Evolutionary conservation across 1,284 basidiomycete genomes (phyloP).

Genomic region (Laetiporus sulphureus): DNA sequence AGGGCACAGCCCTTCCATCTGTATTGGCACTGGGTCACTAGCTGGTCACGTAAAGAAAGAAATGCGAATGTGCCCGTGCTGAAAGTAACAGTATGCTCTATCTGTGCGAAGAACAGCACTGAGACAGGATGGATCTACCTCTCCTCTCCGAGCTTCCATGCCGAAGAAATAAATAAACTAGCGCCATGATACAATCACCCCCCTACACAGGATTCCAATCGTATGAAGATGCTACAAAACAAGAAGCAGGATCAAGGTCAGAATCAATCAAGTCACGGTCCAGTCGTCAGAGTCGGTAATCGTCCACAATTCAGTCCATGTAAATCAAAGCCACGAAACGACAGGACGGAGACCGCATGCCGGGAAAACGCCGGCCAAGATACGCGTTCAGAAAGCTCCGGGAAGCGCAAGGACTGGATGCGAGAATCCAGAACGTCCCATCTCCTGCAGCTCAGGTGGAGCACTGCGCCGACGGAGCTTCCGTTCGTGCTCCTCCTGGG

Average conservation of each 20-base stretch:
- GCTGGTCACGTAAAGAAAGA: slow-evolving; percentile 3
- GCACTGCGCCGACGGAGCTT: slow-evolving; percentile 31
- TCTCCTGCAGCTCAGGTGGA: slow-evolving; percentile 31
- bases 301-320: slow-evolving; percentile 6
- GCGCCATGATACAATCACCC: slow-evolving; percentile 17
- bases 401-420: slow-evolving; percentile 31
- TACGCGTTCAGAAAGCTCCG: slow-evolving; percentile 31
- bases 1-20: slow-evolving; percentile 24
- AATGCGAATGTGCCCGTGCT: too few relatives aligned
- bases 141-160: slow-evolving; percentile 12
- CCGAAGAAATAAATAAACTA: slow-evolving; percentile 13
- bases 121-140: slow-evolving; percentile 3
- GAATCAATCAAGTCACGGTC: slow-evolving; percentile 7
- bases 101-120: neutral
- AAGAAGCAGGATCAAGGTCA: slow-evolving; percentile 13
- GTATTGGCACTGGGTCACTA: slow-evolving; percentile 12
- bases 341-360: too few relatives aligned
- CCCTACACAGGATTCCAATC: slow-evolving; percentile 10
- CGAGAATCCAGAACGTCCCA: slow-evolving; percentile 28
- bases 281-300: slow-evolving; percentile 6
- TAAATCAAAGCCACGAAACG: slow-evolving; percentile 2
- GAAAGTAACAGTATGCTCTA: slow-evolving; percentile 15
- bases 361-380: slow-evolving; percentile 2
- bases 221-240: slow-evolving; percentile 6
- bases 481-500: slow-evolving; percentile 26